Base-by-base conservation (phyloP, 2,329 filamentous ascomycete species). In the Torrubiellomyces zombiae region DNA sequence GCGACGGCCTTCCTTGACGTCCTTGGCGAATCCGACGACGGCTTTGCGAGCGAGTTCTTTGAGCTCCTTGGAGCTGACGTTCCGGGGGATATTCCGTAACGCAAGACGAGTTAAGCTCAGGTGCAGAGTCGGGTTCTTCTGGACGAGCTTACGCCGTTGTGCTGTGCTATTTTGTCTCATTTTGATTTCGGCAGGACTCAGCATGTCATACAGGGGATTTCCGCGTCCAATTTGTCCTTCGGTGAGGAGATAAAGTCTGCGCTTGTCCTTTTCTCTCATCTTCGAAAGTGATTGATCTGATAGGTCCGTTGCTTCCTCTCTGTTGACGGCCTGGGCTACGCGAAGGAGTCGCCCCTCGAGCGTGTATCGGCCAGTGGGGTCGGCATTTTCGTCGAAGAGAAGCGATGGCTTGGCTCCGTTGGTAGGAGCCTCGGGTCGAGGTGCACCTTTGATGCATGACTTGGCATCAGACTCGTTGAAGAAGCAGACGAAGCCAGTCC, bases 401-500 rank as follows among this genome's bases (percentile, higher is more conserved):
- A 98, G 69, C 0, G 89, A 95, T 33, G 76, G 75, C 40, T 79
- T 77, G 32, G 67, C 53, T 10, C 58, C 51, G n/a, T 58, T 44
- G 7, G 51, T 35, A 2, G 53, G 39, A 12, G 60, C 52, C 30
- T 60, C 53, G 16, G 57, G 50, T 14, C 65, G 68, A 1, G 89
- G 89, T 2, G 83, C 79, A 9, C 60, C 63, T 35, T 72, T 75
- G 32, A 94, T 58, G 45, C 89, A 95, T 12, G 60, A 50, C 43
- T 75, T 71, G 35, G 75, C 80, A 43, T 93, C 81, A 12, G 76
- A 68, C 18, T 61, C 55, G 24, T 76, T 74, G 52, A 75, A 75
- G 54, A 98, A 98, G 54, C 82, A 92, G 16, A 95, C 86, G 42
- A 98, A 98, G 4, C 77, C 89, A 16, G 86, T 95, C 14, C 89